Evolutionary conservation across 106 monocot species (phyloP), one percentile per base, ranked within the genome.

Genomic region (Acanthochlamys bracteata): DNA sequence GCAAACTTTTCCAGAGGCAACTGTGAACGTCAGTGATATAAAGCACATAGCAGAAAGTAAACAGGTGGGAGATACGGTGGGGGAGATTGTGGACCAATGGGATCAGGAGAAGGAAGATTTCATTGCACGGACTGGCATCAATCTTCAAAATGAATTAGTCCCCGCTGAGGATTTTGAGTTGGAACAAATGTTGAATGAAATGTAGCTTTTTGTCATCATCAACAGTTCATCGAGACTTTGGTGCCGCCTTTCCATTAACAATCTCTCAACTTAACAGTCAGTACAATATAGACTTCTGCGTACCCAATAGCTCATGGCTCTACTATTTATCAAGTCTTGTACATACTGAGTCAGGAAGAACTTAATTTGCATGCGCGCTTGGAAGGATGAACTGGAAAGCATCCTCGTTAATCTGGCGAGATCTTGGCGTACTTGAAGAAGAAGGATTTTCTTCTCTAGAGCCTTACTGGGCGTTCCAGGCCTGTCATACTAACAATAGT

Each of bases 71-170:
- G 69, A 77, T 33, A 59, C 24, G 71, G 66, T 83, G 20, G 75
- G 83, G 22, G 64, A 73, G 20, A 69, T 80, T 33, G 75, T 86
- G 54, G 59, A 73, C 22, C 67, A 83, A 62, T 90, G 90, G 90
- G 63, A 86, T 71, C 59, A 72, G 7, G 79, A 90, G 56, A 90
- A 86, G 71, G 83, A 80, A 20, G 39, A 39, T 42, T 90, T 78
- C 55, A 83, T 75, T 68, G 66, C 67, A n/a, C 64, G 80, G 49
- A 86, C 83, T 16, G 82, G 83, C 26, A 64, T 83, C n/a, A 45
- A n/a, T 67, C 53, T 24, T 10, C 17, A 24, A 43, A 47, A 79
- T 46, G 78, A 73, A 43, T 53, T 57, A 20, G 74, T 73, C n/a
- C 20, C 62, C 10, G 62, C 19, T 33, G 82, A 76, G 57, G 79